These are phyloP conservation scores for Cardiospermum halicacabum DNA, from an alignment of 345 rosid species.

Conservation along the genomic window DNA sequence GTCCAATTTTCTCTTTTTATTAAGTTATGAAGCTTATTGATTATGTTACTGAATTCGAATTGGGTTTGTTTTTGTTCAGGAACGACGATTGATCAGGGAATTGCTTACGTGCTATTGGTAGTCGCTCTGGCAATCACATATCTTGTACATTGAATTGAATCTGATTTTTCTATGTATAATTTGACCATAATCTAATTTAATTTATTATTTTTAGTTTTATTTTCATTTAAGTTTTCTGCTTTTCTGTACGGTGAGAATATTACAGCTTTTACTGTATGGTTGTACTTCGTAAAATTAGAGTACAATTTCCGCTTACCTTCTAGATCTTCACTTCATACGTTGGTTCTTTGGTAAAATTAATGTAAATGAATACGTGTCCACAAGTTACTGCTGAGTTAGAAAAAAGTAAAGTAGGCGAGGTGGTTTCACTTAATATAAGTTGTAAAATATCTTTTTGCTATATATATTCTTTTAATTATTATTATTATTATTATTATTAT, in stretches of 20 bases:
- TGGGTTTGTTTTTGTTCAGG: slow-evolving; percentile 14
- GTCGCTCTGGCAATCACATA: slow-evolving; percentile 39
- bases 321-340: no score
- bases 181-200: not conserved
- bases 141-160: slow-evolving; percentile 21
- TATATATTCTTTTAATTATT: no score
- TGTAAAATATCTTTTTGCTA: no score
- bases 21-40: not conserved
- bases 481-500: no score
- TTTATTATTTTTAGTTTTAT: not conserved
- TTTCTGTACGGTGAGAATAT: not conserved
- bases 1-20: not conserved
- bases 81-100: slow-evolving; percentile 36
- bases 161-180: not conserved
- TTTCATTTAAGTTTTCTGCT: slow-evolving; percentile 11
- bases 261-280: no score
- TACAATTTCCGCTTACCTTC: no score
- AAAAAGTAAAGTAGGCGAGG: no score
- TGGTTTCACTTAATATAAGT: no score
- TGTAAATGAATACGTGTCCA: no score
- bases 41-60: not conserved
- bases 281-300: no score
- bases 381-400: no score
- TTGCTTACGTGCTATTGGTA: slow-evolving; percentile 31
- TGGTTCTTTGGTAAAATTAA: no score